These are phyloP conservation scores for Ilex paraguariensis DNA, from an alignment of 305 asterid species.

Conservation along the genomic window DNA sequence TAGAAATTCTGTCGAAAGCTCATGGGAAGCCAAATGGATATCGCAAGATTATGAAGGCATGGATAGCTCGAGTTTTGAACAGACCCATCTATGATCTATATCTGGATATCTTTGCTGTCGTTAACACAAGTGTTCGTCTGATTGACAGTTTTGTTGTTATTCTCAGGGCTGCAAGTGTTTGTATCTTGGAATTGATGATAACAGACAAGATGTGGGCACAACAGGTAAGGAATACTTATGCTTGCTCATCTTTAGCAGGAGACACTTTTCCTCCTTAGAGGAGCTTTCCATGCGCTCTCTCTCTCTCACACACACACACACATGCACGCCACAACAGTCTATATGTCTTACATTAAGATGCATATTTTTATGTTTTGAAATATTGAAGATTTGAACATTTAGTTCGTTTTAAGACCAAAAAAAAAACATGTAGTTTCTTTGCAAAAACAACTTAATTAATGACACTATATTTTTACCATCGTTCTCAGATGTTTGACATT, in stretches of 20 bases:
- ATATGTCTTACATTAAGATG: too few species aligned
- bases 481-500: too few species aligned
- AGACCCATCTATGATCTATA: background rate
- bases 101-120: background rate
- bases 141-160: slow-evolving; percentile 14
- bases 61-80: slow-evolving; percentile 8
- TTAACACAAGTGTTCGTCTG: slow-evolving; percentile 5
- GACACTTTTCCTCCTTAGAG: too few species aligned
- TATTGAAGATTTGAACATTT: too few species aligned
- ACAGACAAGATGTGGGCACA: slow-evolving; percentile 73
- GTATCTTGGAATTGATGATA: slow-evolving; percentile 78
- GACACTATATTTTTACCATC: too few species aligned
- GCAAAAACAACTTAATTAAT: too few species aligned
- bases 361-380: too few species aligned
- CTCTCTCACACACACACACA: too few species aligned
- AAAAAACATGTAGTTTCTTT: too few species aligned
- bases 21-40: slow-evolving; percentile 94
- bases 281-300: too few species aligned
- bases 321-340: too few species aligned
- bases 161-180: slow-evolving; percentile 58
- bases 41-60: slow-evolving; percentile 83
- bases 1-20: slow-evolving; percentile 80
- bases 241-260: slow-evolving; percentile 7
- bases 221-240: slow-evolving; percentile 47
- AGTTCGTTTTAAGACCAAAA: too few species aligned